These are phyloP conservation scores for Fraxinus greggii DNA, from an alignment of 305 asterid genomes.

Conservation along the genomic window DNA sequence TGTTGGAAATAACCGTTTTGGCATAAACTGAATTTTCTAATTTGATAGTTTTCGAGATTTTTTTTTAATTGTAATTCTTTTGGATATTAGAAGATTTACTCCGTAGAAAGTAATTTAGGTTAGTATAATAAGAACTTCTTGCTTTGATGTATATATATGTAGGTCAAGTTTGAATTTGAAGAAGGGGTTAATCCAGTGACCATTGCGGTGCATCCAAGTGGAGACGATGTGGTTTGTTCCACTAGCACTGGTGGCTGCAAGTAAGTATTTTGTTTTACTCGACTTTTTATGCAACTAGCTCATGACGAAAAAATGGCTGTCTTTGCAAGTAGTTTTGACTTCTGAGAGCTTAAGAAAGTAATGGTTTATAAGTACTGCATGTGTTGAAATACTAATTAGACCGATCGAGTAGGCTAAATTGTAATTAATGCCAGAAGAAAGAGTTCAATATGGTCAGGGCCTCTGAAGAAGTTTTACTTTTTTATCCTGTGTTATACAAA, in stretches of 20 bases:
- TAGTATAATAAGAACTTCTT: background rate
- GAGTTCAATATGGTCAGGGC: background rate
- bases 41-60: background rate
- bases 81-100: background rate
- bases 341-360: background rate
- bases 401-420: background rate
- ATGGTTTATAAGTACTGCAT: constrained; percentile 4
- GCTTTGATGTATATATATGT: constrained; percentile 10
- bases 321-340: background rate
- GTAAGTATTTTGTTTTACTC: constrained; percentile 37
- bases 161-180: constrained; percentile 67
- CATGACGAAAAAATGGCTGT: background rate
- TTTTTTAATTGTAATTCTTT: background rate
- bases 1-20: background rate
- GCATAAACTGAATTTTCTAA: background rate
- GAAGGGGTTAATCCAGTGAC: constrained; percentile 64
- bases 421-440: background rate
- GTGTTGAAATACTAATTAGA: background rate
- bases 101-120: background rate
- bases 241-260: constrained; percentile 85
- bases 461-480: background rate
- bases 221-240: constrained; percentile 83
- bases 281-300: background rate
- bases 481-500: background rate
- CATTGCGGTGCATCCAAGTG: constrained; percentile 79